These are phyloP conservation scores for Ochetophila trinervis DNA, from an alignment of 306 rosid species.

Conservation along the genomic window DNA sequence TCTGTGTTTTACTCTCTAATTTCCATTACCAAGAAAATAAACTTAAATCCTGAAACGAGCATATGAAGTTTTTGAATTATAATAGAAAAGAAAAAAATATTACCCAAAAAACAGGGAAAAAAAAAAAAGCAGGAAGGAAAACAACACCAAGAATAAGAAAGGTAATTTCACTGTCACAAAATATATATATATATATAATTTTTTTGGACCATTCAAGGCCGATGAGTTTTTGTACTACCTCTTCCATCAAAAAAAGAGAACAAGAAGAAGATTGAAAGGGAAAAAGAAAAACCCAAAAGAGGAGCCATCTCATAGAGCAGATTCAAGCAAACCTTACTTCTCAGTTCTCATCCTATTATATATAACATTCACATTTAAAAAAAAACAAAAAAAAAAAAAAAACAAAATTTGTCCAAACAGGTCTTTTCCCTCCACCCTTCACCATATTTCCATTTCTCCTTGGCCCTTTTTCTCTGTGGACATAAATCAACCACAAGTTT, in stretches of 20 bases:
- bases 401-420: slow-evolving; percentile 15
- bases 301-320: slow-evolving; percentile 46
- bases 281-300: slow-evolving; percentile 12
- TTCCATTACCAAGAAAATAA: too few relatives aligned
- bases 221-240: not conserved
- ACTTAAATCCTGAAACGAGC: too few relatives aligned
- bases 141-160: too few relatives aligned
- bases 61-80: too few relatives aligned
- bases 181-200: too few relatives aligned
- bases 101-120: too few relatives aligned
- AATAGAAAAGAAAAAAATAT: too few relatives aligned
- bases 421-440: slow-evolving; percentile 21
- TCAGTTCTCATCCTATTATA: slow-evolving; percentile 13
- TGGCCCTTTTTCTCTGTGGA: slow-evolving; percentile 27
- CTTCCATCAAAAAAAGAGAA: not conserved
- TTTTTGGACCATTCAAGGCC: slow-evolving; percentile 12
- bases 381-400: slow-evolving; percentile 9
- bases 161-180: too few relatives aligned
- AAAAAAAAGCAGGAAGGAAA: too few relatives aligned
- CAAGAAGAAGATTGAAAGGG: not conserved
- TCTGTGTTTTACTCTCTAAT: too few relatives aligned
- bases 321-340: slow-evolving; percentile 22
- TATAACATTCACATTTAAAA: slow-evolving; percentile 19
- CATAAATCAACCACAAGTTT: slow-evolving; percentile 17
- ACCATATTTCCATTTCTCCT: slow-evolving; percentile 15